These are phyloP conservation scores for Kalmanozyma brasiliensis DNA, from an alignment of 1,284 basidiomycete species.

Conservation along the genomic window DNA sequence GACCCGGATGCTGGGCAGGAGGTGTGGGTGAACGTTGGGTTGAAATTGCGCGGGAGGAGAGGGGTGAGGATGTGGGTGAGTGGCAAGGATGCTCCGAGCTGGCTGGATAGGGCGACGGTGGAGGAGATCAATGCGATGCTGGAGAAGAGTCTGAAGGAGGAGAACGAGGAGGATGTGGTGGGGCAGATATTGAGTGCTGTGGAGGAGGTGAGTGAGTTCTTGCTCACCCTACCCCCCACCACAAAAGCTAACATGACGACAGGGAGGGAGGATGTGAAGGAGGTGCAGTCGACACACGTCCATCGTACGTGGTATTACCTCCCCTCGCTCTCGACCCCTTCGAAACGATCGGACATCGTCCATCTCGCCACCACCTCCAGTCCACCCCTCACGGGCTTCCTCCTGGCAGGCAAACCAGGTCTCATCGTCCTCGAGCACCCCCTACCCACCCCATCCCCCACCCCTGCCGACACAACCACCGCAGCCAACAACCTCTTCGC, in stretches of 20 bases:
- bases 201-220: conserved; percentile 26
- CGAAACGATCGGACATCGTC: conserved; percentile 53
- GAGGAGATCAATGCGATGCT: conserved; percentile 25
- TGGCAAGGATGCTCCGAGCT: conserved; percentile 22
- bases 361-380: conserved; percentile 22
- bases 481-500: conserved; percentile 17
- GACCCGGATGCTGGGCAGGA: conserved; percentile 5
- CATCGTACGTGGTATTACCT: conserved; percentile 56
- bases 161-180: conserved; percentile 22
- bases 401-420: conserved; percentile 59
- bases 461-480: neutral
- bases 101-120: conserved; percentile 22
- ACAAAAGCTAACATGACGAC: too few relatives aligned
- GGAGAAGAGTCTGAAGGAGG: neutral
- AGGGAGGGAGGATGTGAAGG: too few relatives aligned
- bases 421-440: conserved; percentile 55
- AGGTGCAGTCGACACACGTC: conserved; percentile 7
- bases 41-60: conserved; percentile 13
- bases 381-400: conserved; percentile 50
- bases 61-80: conserved; percentile 21
- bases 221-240: conserved; percentile 13
- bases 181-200: conserved; percentile 4
- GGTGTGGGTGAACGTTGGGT: conserved; percentile 26
- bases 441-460: conserved; percentile 19
- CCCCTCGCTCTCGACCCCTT: conserved; percentile 44